Conservation (phyloP, 768 basidiomycete species). For the Amanita pallidorosea region DNA sequence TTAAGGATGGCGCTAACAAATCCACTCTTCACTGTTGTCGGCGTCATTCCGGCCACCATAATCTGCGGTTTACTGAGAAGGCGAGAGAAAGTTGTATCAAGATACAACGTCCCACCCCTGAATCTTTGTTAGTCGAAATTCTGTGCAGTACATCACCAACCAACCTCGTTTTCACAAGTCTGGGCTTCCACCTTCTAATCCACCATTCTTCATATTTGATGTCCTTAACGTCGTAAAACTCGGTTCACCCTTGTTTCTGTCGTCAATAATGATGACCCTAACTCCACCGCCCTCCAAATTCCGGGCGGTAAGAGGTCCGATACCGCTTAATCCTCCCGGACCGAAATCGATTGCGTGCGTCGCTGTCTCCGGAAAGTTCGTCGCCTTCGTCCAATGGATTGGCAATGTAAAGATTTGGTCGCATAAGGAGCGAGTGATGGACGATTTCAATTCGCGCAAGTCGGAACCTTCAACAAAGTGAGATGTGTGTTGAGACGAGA, state of each 20-base stretch:
- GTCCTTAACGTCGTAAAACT: conserved; percentile 59
- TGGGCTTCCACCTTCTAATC: conserved; percentile 81
- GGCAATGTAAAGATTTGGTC: conserved; percentile 89
- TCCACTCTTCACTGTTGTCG: conserved; percentile 89
- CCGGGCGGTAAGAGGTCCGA: conserved; percentile 81
- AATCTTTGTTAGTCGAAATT: conserved; percentile 1
- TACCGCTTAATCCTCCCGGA: conserved; percentile 88
- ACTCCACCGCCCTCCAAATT: conserved; percentile 93
- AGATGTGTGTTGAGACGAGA: conserved; percentile 8
- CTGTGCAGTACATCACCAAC: conserved; percentile 15
- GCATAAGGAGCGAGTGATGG: conserved; percentile 80
- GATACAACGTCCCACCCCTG: conserved; percentile 84
- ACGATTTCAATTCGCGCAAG: conserved; percentile 55
- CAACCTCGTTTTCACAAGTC: conserved; percentile 82
- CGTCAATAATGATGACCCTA: conserved; percentile 82
- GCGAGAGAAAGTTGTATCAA: conserved; percentile 96
- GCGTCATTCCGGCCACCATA: conserved; percentile 99
- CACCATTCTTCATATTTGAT: conserved; percentile 83
- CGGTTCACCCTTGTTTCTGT: conserved; percentile 80
- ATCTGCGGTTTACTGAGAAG: conserved; percentile 94
- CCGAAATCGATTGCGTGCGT: conserved; percentile 97
- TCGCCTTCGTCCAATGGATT: conserved; percentile 90
- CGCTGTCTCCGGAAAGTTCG: conserved; percentile 78
- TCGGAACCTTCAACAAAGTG: conserved; percentile 56
- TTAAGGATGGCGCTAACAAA: conserved; percentile 89